These are phyloP conservation scores for Anisogramma anomala DNA, from an alignment of 2,329 filamentous ascomycete species.

Conservation along the genomic window DNA sequence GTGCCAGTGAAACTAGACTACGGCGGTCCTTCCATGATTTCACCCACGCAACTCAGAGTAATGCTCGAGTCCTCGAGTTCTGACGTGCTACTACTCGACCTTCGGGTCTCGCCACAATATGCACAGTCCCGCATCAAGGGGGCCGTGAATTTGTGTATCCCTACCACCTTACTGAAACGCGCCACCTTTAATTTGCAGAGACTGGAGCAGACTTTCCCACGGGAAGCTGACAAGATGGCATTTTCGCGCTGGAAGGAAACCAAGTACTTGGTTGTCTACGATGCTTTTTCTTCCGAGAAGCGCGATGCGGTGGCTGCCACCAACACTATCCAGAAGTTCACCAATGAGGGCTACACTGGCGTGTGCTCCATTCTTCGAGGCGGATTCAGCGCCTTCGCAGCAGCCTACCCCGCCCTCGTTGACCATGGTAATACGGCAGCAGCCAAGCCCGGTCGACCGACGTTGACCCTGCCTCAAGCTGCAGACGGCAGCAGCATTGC, in stretches of 20 bases:
- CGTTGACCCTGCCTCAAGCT: constrained; percentile 37
- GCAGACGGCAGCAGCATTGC: constrained; percentile 37
- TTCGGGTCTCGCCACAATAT: constrained; percentile 78
- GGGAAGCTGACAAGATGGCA: constrained; percentile 52
- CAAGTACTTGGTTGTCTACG: constrained; percentile 77
- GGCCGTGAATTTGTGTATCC: constrained; percentile 89
- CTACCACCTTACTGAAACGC: constrained; percentile 83
- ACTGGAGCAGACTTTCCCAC: constrained; percentile 74
- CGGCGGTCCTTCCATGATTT: constrained; percentile 39
- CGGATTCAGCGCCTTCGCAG: constrained; percentile 66
- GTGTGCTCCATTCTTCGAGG: constrained; percentile 65
- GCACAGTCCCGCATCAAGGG: constrained; percentile 60
- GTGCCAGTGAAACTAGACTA: constrained; percentile 39
- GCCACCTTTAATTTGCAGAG: constrained; percentile 84
- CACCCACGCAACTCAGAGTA: constrained; percentile 41
- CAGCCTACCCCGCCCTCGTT: constrained; percentile 52
- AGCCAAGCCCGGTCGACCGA: constrained; percentile 27
- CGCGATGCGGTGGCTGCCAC: constrained; percentile 71
- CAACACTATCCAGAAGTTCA: constrained; percentile 91
- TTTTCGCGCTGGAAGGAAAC: constrained; percentile 69
- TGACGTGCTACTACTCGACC: constrained; percentile 62
- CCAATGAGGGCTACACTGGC: constrained; percentile 68
- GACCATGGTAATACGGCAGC: constrained; percentile 31
- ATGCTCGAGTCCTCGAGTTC: constrained; percentile 36
- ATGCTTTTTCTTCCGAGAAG: constrained; percentile 61